These are phyloP conservation scores for Arthroderma sp. DNA, from an alignment of 2,329 filamentous ascomycete species.

Conservation along the genomic window DNA sequence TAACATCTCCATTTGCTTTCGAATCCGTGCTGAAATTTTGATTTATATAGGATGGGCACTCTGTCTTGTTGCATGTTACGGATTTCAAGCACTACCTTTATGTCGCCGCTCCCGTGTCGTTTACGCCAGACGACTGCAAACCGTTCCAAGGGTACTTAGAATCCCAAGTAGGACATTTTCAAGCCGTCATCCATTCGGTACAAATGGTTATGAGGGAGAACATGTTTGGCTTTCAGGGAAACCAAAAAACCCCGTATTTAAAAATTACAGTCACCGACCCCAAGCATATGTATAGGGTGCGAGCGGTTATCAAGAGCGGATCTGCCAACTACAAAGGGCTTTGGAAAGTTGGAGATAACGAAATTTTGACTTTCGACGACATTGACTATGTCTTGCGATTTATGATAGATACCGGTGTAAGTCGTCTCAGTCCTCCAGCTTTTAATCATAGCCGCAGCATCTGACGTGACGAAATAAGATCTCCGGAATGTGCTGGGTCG, in stretches of 20 bases:
- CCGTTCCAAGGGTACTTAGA: slow-evolving; percentile 73
- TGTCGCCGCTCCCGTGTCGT: slow-evolving; percentile 71
- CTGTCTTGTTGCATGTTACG: slow-evolving; percentile 85
- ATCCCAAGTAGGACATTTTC: slow-evolving; percentile 57
- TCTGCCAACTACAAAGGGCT: slow-evolving; percentile 78
- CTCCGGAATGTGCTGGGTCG: slow-evolving; percentile 94
- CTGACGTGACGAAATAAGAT: slow-evolving; percentile 47
- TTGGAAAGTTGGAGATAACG: slow-evolving; percentile 56
- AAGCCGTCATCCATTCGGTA: slow-evolving; percentile 65
- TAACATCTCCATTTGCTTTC: slow-evolving; percentile 14
- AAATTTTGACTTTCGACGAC: slow-evolving; percentile 84
- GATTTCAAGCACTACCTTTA: slow-evolving; percentile 96
- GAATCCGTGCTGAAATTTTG: slow-evolving; percentile 7
- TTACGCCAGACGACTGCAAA: slow-evolving; percentile 64
- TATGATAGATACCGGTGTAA: slow-evolving; percentile 89
- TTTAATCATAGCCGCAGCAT: slow-evolving; percentile 5
- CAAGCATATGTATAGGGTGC: slow-evolving; percentile 65
- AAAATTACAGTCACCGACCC: slow-evolving; percentile 90
- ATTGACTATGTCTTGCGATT: slow-evolving; percentile 91
- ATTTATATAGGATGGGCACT: slow-evolving; percentile 53
- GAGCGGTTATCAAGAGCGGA: slow-evolving; percentile 60
- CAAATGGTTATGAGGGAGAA: slow-evolving; percentile 75
- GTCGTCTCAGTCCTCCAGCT: slow-evolving; percentile 8
- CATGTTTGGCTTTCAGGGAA: slow-evolving; percentile 88
- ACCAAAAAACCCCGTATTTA: slow-evolving; percentile 78